Evolutionary conservation across 1,139 yeast species (phyloP).

Genomic region (Tardiomyces depauwii): DNA sequence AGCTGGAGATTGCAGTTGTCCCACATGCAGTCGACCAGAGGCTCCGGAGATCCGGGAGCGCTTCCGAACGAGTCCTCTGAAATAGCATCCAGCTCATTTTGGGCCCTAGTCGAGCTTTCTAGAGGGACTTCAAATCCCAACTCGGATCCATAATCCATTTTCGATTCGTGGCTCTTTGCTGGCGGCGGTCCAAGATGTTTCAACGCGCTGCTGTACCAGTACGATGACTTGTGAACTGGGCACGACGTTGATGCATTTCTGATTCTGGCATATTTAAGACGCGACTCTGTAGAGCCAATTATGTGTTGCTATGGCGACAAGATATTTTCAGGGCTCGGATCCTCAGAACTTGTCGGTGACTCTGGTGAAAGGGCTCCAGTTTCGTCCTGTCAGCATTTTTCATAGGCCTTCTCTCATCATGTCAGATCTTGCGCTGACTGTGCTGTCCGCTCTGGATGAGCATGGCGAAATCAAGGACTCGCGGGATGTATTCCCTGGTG

Average conservation of each 20-base stretch:
- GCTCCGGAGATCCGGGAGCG: constrained; percentile 11
- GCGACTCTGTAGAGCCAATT: not conserved
- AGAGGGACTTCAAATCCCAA: not conserved
- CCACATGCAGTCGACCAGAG: constrained; percentile 28
- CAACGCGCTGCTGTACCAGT: too few relatives aligned
- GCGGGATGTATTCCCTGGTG: constrained; percentile 41
- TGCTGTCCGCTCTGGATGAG: constrained; percentile 36
- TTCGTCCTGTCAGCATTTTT: too few relatives aligned
- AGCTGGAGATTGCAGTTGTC: constrained; percentile 22
- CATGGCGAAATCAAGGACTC: constrained; percentile 54
- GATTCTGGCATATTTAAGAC: not conserved
- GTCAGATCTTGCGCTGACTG: not conserved
- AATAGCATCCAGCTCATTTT: not conserved
- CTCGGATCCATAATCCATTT: not conserved
- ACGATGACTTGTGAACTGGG: too few relatives aligned
- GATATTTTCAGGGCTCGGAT: not conserved
- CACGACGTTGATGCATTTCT: not conserved
- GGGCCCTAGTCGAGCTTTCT: not conserved
- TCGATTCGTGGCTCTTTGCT: too few relatives aligned
- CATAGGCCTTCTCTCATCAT: not conserved
- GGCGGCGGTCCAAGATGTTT: too few relatives aligned
- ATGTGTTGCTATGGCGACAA: not conserved
- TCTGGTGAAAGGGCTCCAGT: too few relatives aligned
- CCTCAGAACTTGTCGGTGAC: too few relatives aligned
- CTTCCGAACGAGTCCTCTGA: constrained; percentile 11